These are phyloP conservation scores for Scheffersomyces quercinus DNA, from an alignment of 1,139 yeast species.

Conservation along the genomic window DNA sequence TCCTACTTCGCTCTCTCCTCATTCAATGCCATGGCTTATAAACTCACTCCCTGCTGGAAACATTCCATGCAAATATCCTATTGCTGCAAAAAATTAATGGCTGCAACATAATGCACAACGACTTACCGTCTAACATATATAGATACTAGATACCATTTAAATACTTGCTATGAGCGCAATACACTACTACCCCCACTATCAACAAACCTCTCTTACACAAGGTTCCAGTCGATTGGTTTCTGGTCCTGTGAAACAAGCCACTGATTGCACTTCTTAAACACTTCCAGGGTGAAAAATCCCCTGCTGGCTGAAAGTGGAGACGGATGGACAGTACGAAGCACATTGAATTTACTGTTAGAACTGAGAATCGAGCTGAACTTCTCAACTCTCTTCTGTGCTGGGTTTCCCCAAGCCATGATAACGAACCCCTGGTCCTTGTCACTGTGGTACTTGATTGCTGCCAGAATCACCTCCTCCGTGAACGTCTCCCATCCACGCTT, in stretches of 20 bases:
- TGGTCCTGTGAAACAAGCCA: constrained; percentile 61
- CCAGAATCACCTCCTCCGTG: constrained; percentile 67
- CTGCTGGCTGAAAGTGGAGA: constrained; percentile 89
- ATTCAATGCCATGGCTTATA: too few relatives aligned
- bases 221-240: constrained; percentile 67
- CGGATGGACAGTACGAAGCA: constrained; percentile 84
- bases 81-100: too few relatives aligned
- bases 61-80: too few relatives aligned
- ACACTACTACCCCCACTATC: too few relatives aligned
- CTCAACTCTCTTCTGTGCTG: constrained; percentile 76
- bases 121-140: too few relatives aligned
- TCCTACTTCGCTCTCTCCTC: too few relatives aligned
- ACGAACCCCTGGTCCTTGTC: constrained; percentile 53
- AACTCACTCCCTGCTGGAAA: too few relatives aligned
- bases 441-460: constrained; percentile 40
- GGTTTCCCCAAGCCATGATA: constrained; percentile 91
- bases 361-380: constrained; percentile 32
- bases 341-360: constrained; percentile 34
- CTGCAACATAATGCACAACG: too few relatives aligned
- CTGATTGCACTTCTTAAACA: constrained; percentile 69
- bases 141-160: too few relatives aligned
- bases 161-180: too few relatives aligned
- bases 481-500: constrained; percentile 91
- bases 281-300: constrained; percentile 75
- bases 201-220: background rate